Conservation (phyloP, 345 rosid species). For the Brassica carinata region DNA sequence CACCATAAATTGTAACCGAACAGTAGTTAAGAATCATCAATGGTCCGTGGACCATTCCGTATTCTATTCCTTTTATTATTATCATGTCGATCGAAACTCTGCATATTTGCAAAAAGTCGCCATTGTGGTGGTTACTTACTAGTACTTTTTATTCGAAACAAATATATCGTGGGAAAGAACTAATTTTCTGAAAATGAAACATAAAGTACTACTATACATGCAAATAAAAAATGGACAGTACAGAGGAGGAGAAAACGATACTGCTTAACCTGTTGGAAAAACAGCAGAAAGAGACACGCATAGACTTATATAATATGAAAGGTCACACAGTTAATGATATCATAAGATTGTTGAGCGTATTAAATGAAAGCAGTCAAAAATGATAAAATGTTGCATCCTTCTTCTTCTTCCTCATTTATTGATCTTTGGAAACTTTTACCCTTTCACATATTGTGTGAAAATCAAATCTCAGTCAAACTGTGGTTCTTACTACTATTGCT, state of each 20-base stretch:
- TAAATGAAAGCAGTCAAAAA: constrained; percentile 35
- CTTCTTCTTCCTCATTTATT: constrained; percentile 23
- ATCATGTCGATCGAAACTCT: constrained; percentile 21
- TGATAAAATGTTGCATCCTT: constrained; percentile 16
- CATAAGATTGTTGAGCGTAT: constrained; percentile 28
- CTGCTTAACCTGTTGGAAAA: constrained; percentile 2
- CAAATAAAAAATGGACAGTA: constrained; percentile 12
- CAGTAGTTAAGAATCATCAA: constrained; percentile 20
- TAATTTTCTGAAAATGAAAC: constrained; percentile 8
- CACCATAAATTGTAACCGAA: constrained; percentile 32
- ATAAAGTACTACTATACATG: constrained; percentile 12
- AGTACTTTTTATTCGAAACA: constrained; percentile 4
- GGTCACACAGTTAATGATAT: constrained; percentile 28
- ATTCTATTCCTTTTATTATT: constrained; percentile 12
- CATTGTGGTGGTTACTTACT: constrained; percentile 15
- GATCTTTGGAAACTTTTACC: not conserved
- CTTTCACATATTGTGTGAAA: constrained; percentile 6
- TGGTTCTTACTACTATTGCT: constrained; percentile 20
- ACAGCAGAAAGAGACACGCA: constrained; percentile 3
- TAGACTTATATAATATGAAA: constrained; percentile 15
- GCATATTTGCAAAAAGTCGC: constrained; percentile 9
- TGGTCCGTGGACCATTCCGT: constrained; percentile 27
- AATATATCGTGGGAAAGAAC: not conserved
- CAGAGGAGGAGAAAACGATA: constrained; percentile 29
- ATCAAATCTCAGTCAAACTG: constrained; percentile 33